Evolutionary conservation across 164 flowering plant species (phyloP).

Genomic region (Magnolia changhungtana): DNA sequence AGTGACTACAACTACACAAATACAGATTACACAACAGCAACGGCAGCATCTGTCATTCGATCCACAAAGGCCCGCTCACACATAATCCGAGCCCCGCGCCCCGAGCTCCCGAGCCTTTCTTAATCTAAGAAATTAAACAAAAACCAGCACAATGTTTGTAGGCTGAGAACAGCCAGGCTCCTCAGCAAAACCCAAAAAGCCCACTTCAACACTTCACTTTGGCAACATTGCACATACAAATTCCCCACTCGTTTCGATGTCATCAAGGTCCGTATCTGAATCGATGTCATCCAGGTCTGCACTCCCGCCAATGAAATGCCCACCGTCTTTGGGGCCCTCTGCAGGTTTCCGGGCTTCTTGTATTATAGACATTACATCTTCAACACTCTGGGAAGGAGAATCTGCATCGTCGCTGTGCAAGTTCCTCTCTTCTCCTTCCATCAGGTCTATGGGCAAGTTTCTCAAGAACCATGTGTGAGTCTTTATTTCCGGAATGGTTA

Average conservation of each 20-base stretch:
- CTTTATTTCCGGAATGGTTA: constrained; percentile 66
- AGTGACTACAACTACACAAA: too few species aligned
- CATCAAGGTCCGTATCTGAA: constrained; percentile 68
- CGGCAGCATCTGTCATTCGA: too few species aligned
- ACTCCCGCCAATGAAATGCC: constrained; percentile 45
- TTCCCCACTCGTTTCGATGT: constrained; percentile 69
- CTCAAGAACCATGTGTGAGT: constrained; percentile 75
- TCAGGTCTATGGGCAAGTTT: constrained; percentile 63
- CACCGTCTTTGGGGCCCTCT: constrained; percentile 36
- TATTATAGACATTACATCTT: constrained; percentile 58
- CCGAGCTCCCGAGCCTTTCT: too few species aligned
- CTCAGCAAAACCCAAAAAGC: neutral
- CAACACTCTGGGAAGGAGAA: constrained; percentile 49
- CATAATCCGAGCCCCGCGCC: too few species aligned
- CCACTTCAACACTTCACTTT: neutral
- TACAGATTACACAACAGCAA: too few species aligned
- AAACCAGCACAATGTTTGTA: too few species aligned
- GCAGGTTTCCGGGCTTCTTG: constrained; percentile 63
- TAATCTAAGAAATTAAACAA: too few species aligned
- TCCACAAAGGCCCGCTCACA: too few species aligned
- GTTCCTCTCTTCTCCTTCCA: constrained; percentile 42
- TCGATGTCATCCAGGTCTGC: constrained; percentile 77
- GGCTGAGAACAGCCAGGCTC: too few species aligned
- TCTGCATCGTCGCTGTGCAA: constrained; percentile 27
- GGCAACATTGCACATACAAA: constrained; percentile 58